Evolutionary conservation across 1,139 yeast species (phyloP).

Genomic region (Kurtzmaniella natalensis): DNA sequence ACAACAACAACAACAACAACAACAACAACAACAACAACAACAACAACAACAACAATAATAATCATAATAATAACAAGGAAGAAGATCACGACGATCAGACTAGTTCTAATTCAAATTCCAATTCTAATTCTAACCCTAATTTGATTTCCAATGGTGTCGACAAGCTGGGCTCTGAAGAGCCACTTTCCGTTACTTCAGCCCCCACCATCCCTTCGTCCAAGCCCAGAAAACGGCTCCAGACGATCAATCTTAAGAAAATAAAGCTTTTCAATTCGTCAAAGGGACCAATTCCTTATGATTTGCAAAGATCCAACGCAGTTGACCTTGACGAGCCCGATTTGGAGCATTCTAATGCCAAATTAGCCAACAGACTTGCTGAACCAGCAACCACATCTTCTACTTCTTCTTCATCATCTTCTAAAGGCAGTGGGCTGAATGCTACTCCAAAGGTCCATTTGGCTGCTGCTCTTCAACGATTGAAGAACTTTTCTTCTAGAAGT

Average conservation of each 20-base stretch:
- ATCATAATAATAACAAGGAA: too few relatives aligned
- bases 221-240: slow-evolving; percentile 1
- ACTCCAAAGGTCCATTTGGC: slow-evolving; percentile 1
- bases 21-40: background rate
- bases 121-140: too few relatives aligned
- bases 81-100: background rate
- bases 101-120: too few relatives aligned
- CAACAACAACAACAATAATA: background rate
- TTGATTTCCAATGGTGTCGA: slow-evolving; percentile 6
- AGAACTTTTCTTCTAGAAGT: background rate
- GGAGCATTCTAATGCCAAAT: too few relatives aligned
- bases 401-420: too few relatives aligned
- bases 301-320: slow-evolving; percentile 10
- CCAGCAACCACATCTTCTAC: too few relatives aligned
- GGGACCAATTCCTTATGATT: slow-evolving; percentile 12
- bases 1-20: background rate
- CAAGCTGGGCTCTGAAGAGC: background rate
- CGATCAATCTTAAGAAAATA: slow-evolving; percentile 3
- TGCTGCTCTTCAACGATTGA: slow-evolving; percentile 3
- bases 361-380: too few relatives aligned
- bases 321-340: slow-evolving; percentile 7
- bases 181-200: slow-evolving; percentile 5
- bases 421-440: too few relatives aligned
- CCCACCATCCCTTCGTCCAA: slow-evolving; percentile 3
- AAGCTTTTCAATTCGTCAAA: slow-evolving; percentile 6